Evolutionary conservation across 2,329 filamentous ascomycete genomes (phyloP), one percentile per base, ranked within the genome.

Genomic region (Calonectria ilicicola): DNA sequence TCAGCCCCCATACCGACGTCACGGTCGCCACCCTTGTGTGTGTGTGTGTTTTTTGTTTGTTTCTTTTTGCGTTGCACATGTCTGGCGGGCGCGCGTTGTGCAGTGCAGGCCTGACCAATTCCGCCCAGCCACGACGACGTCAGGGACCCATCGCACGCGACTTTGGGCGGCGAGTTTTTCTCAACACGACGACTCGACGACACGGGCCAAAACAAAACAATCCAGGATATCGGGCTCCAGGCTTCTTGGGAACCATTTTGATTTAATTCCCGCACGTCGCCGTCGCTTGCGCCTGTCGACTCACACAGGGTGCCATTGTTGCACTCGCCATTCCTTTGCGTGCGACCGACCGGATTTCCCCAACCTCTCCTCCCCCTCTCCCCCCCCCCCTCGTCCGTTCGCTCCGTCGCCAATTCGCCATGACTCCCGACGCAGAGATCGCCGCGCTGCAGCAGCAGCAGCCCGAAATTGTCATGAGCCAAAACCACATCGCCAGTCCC

Each of bases 401-500:
- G 23, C 68, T 23, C 27, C 21, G 46, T 69, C 40, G 49, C 47
- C 71, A 63, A 70, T 72, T 77, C 76, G 85, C 47, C 58, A 86
- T 86, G 84, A 80, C 81, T 69, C 82, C 82, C 70, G 81, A 85
- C 75, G 47, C 66, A 8, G 77, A 79, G 21, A 42, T 72, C 19
- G 23, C 65, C 19, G 83, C 84, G 72, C 76, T 80, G 65, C 81
- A 82, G 44, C 77, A 80, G 67, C 80, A 81, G 66, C 79, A 79
- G 71, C 80, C 80, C 65, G 83, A 84, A 69, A 80, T 79, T 73
- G 69, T 78, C 35, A 76, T 75, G 49, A 76, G 73, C 72, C 81
- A 85, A 47, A 80, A 82, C 10, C 82, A 62, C 40, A 47, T 83
- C 42, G 78, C 80, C 40, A 85, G 83, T 42, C 80, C 82, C 15